A percentile compares a stretch with the other conserved stretches of the same genome.
Conservation (phyloP, 139 green algal species). For the Gonium pectorale region DNA sequence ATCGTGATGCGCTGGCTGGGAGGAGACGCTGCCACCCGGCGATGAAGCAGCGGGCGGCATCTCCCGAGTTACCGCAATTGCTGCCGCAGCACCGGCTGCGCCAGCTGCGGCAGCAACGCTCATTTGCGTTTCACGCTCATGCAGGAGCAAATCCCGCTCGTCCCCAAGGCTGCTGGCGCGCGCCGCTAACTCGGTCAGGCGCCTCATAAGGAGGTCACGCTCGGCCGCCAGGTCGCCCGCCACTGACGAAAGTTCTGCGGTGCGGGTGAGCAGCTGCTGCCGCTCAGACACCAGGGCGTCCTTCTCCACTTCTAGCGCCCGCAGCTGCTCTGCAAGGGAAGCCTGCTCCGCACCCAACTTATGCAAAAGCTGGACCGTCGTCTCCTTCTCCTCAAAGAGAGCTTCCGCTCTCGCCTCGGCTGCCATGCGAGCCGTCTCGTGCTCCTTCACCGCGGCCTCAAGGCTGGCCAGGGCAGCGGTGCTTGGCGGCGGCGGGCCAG, state of each 20-base stretch:
- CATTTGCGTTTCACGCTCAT: not conserved
- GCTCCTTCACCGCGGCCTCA: not conserved
- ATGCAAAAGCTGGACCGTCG: not conserved
- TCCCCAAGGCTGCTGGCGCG: not conserved
- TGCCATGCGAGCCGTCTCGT: not conserved
- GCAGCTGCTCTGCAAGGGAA: conserved; percentile 19
- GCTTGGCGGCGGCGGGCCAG: too few species aligned
- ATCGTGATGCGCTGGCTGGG: too few species aligned
- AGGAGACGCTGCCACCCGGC: too few species aligned
- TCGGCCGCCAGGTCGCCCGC: not conserved
- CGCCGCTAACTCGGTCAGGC: not conserved
- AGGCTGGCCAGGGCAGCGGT: not conserved
- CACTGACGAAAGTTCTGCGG: not conserved
- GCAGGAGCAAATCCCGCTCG: not conserved
- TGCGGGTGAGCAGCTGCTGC: not conserved
- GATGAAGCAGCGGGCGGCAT: too few species aligned
- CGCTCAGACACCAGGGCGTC: conserved; percentile 9
- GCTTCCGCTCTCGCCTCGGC: not conserved
- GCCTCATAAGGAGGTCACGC: not conserved
- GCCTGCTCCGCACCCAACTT: conserved; percentile 9
- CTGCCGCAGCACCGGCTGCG: conserved; percentile 24
- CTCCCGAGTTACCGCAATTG: not conserved
- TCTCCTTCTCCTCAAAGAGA: conserved; percentile 11
- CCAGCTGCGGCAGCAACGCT: conserved; percentile 24
- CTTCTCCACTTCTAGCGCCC: not conserved